Evolutionary conservation across 2,329 filamentous ascomycete species (phyloP).

Genomic region (Verticillium tricorpus): DNA sequence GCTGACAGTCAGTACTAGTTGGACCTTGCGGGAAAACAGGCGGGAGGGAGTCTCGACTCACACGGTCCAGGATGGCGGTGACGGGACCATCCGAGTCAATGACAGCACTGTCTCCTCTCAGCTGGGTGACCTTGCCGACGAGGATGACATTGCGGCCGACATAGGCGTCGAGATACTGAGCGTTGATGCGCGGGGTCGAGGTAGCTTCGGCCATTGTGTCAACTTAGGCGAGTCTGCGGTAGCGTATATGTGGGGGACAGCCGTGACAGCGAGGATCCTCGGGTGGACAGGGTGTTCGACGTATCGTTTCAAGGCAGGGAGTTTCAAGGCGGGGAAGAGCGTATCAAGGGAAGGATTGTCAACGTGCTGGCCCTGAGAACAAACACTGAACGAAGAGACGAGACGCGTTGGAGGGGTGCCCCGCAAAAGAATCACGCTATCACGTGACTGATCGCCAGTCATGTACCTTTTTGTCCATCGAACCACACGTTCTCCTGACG

Average conservation of each 20-base stretch:
- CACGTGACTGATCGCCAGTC: neutral
- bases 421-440: neutral
- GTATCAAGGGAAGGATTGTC: too few species aligned
- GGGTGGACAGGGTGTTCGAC: neutral
- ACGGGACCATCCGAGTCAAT: conserved; percentile 78
- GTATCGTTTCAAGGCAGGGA: too few species aligned
- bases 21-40: neutral
- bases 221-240: too few species aligned
- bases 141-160: conserved; percentile 73
- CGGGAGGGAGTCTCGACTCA: conserved; percentile 32
- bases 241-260: too few species aligned
- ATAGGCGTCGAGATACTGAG: conserved; percentile 73
- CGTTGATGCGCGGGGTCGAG: conserved; percentile 76
- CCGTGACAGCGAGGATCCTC: too few species aligned
- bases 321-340: too few species aligned
- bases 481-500: too few species aligned
- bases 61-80: conserved; percentile 68
- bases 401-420: neutral
- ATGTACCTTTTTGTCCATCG: too few species aligned
- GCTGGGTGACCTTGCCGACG: conserved; percentile 76
- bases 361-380: neutral
- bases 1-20: neutral
- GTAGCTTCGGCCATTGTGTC: conserved; percentile 55
- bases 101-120: conserved; percentile 75
- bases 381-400: neutral